Base-by-base conservation (phyloP, 2,329 filamentous ascomycete species). In the Aureobasidium sp. region DNA sequence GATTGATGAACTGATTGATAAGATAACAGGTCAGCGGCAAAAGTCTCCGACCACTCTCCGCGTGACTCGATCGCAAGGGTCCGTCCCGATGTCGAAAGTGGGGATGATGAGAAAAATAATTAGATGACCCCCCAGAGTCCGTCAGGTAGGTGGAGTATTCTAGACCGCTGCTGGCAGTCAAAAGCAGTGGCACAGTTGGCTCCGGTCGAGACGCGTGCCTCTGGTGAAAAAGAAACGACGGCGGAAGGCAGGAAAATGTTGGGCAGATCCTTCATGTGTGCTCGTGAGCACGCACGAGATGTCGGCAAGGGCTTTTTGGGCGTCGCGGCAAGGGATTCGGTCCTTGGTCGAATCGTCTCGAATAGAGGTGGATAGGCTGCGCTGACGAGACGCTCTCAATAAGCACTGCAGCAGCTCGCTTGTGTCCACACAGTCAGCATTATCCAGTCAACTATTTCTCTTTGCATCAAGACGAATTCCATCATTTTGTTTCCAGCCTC, bases 281-380 rank as follows among this genome's bases (percentile, higher is more conserved):
- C 25, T 51, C 38, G 10, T 33, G 25, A 43, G 37, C 35, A 27
- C n/a, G 17, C 35, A 53, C 49, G 49, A 53, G 49, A 38, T 21
- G 23, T 40, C 35, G 49, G 33, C 49, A 40, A 38, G 49, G 33
- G 47, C 47, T 50, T 49, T 50, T 17, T 21, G 25, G 47, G 47
- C 47, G 47, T 43, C 27, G 27, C 45, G 51, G 51, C 38, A 55
- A 55, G 51, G 51, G 51, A 55, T 17, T 17, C 25, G 5, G 49
- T 53, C 51, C 10, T 17, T 23, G 5, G 49, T 53, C 51, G 51
- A 55, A 55, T n/a, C 51, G 51, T 55, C 51, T 55, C 51, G 51
- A 55, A 55, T 43, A 55, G 51, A 54, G 15, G 29, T 50, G 46
- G 46, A 38, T 13, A 54, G 37, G 29, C 15, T 21, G 46, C 46